Base-by-base conservation (phyloP, 306 rosid genomes). In the Medicago arabica region DNA sequence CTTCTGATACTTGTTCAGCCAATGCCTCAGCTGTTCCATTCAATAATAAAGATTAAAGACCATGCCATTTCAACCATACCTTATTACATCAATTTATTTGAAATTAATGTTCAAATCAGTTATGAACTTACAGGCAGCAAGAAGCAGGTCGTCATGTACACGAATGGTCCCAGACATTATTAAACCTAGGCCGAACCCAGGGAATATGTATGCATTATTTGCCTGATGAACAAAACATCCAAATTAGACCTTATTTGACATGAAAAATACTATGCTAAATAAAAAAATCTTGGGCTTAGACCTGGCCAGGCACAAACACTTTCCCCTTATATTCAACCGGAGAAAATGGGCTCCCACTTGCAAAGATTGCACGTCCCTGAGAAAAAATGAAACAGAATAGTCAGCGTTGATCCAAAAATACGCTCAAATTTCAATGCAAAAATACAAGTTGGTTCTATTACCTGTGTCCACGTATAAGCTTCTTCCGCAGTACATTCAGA, bases 111-210 rank as follows among this genome's bases (percentile, higher is more conserved):
- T 62, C 8, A 66, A 44, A 68, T 55, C 36, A 62, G 12, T 36
- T 21, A 69, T 5, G 60, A 38, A 85, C 97, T 96, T 88, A 96
- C 99, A 90, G 41, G 99, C 99, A 62, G 99, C 97, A 53, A 96
- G 89, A 87, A 95, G 98, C 87, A 95, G 87, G 81, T 95, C 98
- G 0, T 95, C 93, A 0, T 92, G 98, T 59, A 95, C 97, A 3
- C 98, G 96, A 79, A 95, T 90, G 23, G 97, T 86, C 11, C 97
- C 98, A 0, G 98, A 95, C 98, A 95, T 92, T 54, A 95, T 76
- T 46, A 95, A 78, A 71, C 98, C 98, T 2, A 95, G 88, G 54
- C 97, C 98, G 2, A 95, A 84, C 44, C 98, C 98, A 46, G 98
- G 98, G 43, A 95, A 95, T 62, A 95, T 89, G 92, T 95, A 95